Percentiles rank a stretch among this genome's conserved stretches.
phyloP scores from a whole-genome alignment of 345 rosid species.

The Citrus medica region DNA sequence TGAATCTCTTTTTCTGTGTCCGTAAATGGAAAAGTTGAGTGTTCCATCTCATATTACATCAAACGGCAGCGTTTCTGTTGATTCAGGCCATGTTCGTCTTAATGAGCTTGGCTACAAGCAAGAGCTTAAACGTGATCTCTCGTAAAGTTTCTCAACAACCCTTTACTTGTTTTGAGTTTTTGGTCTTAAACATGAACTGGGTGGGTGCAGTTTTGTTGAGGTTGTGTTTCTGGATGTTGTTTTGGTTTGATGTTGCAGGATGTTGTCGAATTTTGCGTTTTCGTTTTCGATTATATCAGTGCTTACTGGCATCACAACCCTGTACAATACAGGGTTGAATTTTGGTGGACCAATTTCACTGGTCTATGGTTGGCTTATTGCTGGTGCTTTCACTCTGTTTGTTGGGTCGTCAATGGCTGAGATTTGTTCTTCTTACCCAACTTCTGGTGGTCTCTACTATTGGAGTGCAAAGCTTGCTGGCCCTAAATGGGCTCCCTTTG shows the following conservation, averaged over 20 bases:
- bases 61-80: slow-evolving; percentile 29
- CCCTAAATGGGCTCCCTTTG: slow-evolving; percentile 82
- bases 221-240: not conserved
- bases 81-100: slow-evolving; percentile 73
- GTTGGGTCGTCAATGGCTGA: slow-evolving; percentile 93
- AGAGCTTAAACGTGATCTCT: slow-evolving; percentile 94
- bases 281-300: slow-evolving; percentile 91
- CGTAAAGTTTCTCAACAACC: slow-evolving; percentile 41
- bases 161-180: not conserved
- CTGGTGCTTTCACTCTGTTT: slow-evolving; percentile 78
- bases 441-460: slow-evolving; percentile 95
- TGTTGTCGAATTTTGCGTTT: slow-evolving; percentile 89
- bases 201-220: not conserved
- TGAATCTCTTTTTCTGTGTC: not conserved
- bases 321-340: slow-evolving; percentile 70
- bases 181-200: not conserved
- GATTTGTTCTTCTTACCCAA: slow-evolving; percentile 94
- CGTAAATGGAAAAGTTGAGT: slow-evolving; percentile 19
- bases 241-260: slow-evolving; percentile 45
- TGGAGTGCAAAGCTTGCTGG: slow-evolving; percentile 99
- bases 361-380: slow-evolving; percentile 86
- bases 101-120: slow-evolving; percentile 94
- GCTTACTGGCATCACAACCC: slow-evolving; percentile 90
- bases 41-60: slow-evolving; percentile 24
- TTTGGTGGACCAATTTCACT: slow-evolving; percentile 81